phyloP scores from a whole-genome alignment of 371 early-diverging fungal genomes.

The Mucor mucedo region DNA sequence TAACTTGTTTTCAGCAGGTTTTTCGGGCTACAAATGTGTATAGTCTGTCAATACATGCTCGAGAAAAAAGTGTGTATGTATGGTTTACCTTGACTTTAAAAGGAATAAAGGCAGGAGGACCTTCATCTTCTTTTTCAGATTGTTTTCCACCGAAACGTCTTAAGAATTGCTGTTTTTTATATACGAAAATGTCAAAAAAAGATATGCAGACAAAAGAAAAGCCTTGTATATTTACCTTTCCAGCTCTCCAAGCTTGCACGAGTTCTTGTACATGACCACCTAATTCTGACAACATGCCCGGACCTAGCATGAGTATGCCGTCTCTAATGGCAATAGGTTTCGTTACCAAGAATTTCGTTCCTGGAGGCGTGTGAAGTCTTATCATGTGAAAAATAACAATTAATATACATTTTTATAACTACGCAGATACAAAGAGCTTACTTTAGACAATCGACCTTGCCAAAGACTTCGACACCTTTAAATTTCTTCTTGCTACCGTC shows the following conservation, averaged over 20 bases:
- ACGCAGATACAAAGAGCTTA: neutral
- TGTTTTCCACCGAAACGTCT: slow-evolving; percentile 25
- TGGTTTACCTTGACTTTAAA: slow-evolving; percentile 41
- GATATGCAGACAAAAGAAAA: neutral
- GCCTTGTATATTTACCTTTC: slow-evolving; percentile 34
- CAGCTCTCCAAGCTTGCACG: slow-evolving; percentile 52
- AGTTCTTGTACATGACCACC: slow-evolving; percentile 53
- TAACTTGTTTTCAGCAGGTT: slow-evolving; percentile 23
- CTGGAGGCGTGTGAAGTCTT: slow-evolving; percentile 51
- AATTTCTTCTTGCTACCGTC: slow-evolving; percentile 48
- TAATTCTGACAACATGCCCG: slow-evolving; percentile 38
- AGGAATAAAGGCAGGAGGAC: slow-evolving; percentile 51
- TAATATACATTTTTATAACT: neutral
- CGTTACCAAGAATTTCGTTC: slow-evolving; percentile 44
- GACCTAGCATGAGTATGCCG: slow-evolving; percentile 38
- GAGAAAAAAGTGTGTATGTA: neutral
- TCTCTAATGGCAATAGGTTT: slow-evolving; percentile 41
- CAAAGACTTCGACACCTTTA: slow-evolving; percentile 39
- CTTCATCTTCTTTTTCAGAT: slow-evolving; percentile 22
- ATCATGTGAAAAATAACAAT: neutral
- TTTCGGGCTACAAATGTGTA: neutral
- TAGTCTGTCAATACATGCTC: neutral
- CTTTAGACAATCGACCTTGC: slow-evolving; percentile 43
- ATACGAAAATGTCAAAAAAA: neutral
- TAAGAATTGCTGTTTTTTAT: slow-evolving; percentile 38